Base-by-base conservation (phyloP, 768 basidiomycete genomes). In the Suillus hirtellus region DNA sequence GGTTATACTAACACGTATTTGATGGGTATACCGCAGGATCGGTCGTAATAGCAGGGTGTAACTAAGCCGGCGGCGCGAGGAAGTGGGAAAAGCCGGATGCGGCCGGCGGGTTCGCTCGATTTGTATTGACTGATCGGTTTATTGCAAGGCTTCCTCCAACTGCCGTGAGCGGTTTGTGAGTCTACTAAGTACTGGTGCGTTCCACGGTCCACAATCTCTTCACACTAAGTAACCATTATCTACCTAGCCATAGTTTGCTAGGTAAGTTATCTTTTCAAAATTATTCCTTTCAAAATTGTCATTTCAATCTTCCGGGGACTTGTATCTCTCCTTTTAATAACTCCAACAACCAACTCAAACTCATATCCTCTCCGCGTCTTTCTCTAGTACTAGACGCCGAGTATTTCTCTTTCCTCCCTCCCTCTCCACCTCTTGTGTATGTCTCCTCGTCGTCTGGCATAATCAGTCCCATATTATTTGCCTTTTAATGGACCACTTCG, bases 1-100 rank as follows among this genome's bases (percentile, higher is more conserved):
- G 31, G 27, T 3, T 34, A 52, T 9, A 8, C 50, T 31, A 53
- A 53, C 9, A 34, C 17, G 11, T 34, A 31, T 31, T 52, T 31
- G 50, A 52, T 52, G 12, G 24, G 37, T 10, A 38, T 58, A 59
- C 61, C 62, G 62, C 64, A 62, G 65, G 55, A 59, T 73, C 75
- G 75, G 73, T 66, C 69, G 27, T 70, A 53, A 14, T 37, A 61
- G 31, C 19, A 66, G 31, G 31, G 31, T 31, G 66, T 73, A 60
- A 61, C 52, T 67, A 69, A 75, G 75, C 74, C 74, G 76, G 71
- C 74, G 75, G 74, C 71, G 71, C 75, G 67, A 71, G 62, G 62
- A 69, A 66, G 67, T 64, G 60, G 66, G 67, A 72, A 69, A 64
- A 44, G 52, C 67, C 72, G 71, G 70, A 55, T 42, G 63, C 67